Evolutionary conservation across 2,329 filamentous ascomycete species (phyloP), one percentile per base, ranked within the genome.

Genomic region (Aureobasidium sp.): DNA sequence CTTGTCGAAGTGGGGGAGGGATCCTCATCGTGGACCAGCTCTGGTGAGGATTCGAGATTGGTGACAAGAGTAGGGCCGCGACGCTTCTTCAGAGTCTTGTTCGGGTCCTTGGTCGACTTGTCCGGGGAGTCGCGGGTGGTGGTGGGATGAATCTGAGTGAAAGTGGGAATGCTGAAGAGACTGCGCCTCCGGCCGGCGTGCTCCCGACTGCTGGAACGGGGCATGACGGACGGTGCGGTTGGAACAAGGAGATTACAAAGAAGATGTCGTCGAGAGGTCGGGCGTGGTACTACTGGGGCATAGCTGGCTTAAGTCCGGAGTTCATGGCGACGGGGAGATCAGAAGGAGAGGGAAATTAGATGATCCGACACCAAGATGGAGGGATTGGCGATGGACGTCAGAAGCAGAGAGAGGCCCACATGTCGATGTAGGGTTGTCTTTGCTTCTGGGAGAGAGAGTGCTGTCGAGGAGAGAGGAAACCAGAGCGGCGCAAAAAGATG

Each of bases 101-200:
- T 33, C 11, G 45, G 29, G 65, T 76, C 75, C 15, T 77, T 64
- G 19, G 74, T 46, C 29, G n/a, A 21, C 23, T 37, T 53, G 37
- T 33, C 37, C 35, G 46, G 46, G 23, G 23, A 35, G 55, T 60
- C 47, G 40, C 47, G 57, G 10, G 45, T 43, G 60, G 62, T 61
- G 37, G 45, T 62, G 27, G 64, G 63, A 58, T 64, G 61, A 42
- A 65, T 64, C 29, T 62, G 70, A 43, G 71, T 67, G 53, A 67
- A 65, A n/a, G 69, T 65, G 19, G 69, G 65, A 15, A 73, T 67
- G 42, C 63, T 64, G 61, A 72, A 71, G n/a, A 72, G 62, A 57
- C 68, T 65, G 17, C 57, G 70, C 63, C 65, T 67, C 53, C 70
- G 65, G 61, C 67, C 66, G 40, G 35, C 49, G 29, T 60, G 62